A percentile compares a stretch with the other conserved stretches of the same genome.
Conservation (phyloP, 257 asterid species). For the Plantago ovata region DNA sequence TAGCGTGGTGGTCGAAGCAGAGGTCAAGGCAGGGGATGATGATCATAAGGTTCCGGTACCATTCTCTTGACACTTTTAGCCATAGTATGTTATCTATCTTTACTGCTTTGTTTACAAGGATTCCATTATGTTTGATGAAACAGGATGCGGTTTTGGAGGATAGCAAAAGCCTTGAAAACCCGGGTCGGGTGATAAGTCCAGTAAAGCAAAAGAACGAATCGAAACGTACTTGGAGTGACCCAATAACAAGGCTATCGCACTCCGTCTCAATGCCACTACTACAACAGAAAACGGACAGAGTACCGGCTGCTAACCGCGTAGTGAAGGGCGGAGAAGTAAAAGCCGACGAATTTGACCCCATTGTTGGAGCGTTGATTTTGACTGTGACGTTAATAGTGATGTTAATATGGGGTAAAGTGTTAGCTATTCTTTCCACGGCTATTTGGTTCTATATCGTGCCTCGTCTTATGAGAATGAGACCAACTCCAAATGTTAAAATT, state of each 20-base stretch:
- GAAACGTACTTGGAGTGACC: conserved; percentile 13
- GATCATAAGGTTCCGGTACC: not conserved
- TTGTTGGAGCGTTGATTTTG: conserved; percentile 28
- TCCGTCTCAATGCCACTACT: conserved; percentile 22
- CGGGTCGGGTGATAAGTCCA: not conserved
- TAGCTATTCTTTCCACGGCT: conserved; percentile 26
- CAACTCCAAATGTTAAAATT: not conserved
- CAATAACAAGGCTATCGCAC: conserved; percentile 20
- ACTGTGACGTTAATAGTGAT: conserved; percentile 30
- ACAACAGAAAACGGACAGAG: not conserved
- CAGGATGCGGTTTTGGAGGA: not conserved
- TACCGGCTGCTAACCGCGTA: not conserved
- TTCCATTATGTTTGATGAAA: not conserved
- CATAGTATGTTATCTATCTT: no score
- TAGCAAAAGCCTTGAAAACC: not conserved
- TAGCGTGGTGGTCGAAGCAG: not conserved
- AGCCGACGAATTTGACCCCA: conserved; percentile 27
- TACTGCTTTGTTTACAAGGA: no score
- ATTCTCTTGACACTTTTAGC: no score
- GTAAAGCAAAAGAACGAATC: not conserved
- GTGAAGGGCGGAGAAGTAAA: not conserved
- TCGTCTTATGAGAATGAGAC: conserved; percentile 26
- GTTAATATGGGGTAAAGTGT: conserved; percentile 39
- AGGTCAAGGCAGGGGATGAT: not conserved
- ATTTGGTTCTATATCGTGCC: conserved; percentile 31